These are phyloP conservation scores for Cryphonectria radicalis DNA, from an alignment of 2,329 filamentous ascomycete genomes.

Conservation along the genomic window DNA sequence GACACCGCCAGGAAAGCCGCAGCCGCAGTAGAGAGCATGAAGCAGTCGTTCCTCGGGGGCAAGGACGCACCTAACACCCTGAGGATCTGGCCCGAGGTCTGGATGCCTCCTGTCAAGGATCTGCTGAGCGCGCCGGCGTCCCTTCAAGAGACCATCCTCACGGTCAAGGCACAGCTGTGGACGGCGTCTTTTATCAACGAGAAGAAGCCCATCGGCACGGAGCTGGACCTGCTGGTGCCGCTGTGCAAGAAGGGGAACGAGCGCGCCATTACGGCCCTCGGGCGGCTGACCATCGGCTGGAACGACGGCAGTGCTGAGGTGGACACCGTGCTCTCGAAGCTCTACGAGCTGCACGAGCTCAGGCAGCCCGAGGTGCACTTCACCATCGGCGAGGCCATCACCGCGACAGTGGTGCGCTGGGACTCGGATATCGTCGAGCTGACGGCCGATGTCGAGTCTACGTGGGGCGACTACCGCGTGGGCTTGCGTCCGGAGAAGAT, in stretches of 20 bases:
- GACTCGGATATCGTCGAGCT: slow-evolving; percentile 77
- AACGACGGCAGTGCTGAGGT: slow-evolving; percentile 41
- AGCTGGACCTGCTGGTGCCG: slow-evolving; percentile 66
- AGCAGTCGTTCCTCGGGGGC: slow-evolving; percentile 13
- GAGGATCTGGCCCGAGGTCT: not conserved
- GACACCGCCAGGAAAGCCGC: not conserved
- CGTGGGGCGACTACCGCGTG: slow-evolving; percentile 38
- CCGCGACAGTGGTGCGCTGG: slow-evolving; percentile 79
- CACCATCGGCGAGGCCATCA: slow-evolving; percentile 84
- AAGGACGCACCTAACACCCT: slow-evolving; percentile 1
- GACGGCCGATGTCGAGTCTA: slow-evolving; percentile 72
- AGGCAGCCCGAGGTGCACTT: slow-evolving; percentile 89
- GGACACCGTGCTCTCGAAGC: slow-evolving; percentile 63
- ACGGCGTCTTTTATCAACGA: slow-evolving; percentile 43
- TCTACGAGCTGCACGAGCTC: slow-evolving; percentile 81
- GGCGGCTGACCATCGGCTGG: slow-evolving; percentile 71
- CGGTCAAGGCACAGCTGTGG: slow-evolving; percentile 53
- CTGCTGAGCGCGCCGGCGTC: slow-evolving; percentile 7
- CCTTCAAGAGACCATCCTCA: slow-evolving; percentile 47
- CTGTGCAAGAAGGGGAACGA: slow-evolving; percentile 82
- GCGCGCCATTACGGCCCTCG: slow-evolving; percentile 78
- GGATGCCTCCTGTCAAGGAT: slow-evolving; percentile 24
- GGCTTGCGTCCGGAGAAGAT: slow-evolving; percentile 48
- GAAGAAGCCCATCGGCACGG: slow-evolving; percentile 41
- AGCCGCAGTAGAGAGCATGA: not conserved